phyloP scores from a whole-genome alignment of 106 monocot species.

The Dioscorea alata region DNA sequence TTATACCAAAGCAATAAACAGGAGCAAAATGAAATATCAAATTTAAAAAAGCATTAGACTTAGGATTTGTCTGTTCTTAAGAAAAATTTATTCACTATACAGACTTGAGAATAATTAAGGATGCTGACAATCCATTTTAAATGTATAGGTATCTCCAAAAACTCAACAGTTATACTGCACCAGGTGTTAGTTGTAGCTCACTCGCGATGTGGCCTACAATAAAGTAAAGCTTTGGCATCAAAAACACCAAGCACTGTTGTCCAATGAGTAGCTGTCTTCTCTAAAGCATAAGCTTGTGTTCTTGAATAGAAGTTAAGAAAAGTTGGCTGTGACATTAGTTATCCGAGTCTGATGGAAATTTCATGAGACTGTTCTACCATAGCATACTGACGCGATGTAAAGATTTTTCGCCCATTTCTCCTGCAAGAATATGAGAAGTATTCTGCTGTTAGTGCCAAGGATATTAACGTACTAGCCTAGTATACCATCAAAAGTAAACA shows the following conservation, averaged over 20 bases:
- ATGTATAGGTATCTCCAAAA: constrained; percentile 5
- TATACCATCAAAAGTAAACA: neutral
- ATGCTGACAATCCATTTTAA: neutral
- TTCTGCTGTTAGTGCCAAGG: no score
- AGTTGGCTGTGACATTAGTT: neutral
- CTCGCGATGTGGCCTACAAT: neutral
- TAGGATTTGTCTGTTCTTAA: neutral
- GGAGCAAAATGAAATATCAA: neutral
- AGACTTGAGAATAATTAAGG: constrained; percentile 1
- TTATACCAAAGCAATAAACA: neutral
- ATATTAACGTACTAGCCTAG: no score
- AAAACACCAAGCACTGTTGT: neutral
- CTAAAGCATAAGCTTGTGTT: neutral
- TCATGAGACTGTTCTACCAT: constrained; percentile 82
- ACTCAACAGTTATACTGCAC: constrained; percentile 2
- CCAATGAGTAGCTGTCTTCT: neutral
- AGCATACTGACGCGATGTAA: constrained; percentile 77
- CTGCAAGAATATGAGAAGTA: constrained; percentile 29
- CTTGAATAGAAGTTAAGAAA: no score
- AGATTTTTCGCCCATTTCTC: constrained; percentile 92
- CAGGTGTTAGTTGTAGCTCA: constrained; percentile 4
- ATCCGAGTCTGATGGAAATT: neutral
- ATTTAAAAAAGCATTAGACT: neutral
- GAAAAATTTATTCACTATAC: neutral
- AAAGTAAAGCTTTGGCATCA: neutral